Evolutionary conservation across 176 grass and related monocot genomes (phyloP).

Genomic region (Secale cereale): DNA sequence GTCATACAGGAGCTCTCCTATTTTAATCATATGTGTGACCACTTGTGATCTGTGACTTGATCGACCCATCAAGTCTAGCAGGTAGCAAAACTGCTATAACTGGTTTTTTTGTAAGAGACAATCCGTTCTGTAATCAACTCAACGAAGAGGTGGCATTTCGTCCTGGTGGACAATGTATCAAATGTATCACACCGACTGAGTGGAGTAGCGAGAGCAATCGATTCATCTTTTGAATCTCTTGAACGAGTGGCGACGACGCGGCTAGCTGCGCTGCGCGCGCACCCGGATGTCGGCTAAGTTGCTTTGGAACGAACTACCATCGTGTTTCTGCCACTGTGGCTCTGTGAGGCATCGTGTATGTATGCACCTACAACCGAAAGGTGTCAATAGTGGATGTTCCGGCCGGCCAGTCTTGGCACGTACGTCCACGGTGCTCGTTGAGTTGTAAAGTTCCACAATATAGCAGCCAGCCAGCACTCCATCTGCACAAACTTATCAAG

Average conservation of each 20-base stretch:
- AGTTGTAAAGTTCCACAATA: slow-evolving; percentile 13
- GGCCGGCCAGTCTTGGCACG: not conserved
- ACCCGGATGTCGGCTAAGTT: slow-evolving; percentile 35
- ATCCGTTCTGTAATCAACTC: not conserved
- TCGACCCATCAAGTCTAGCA: too few species aligned
- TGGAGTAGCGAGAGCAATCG: not conserved
- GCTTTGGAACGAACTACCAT: slow-evolving; percentile 12
- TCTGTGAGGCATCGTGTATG: not conserved
- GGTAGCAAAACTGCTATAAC: too few species aligned
- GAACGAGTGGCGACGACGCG: slow-evolving; percentile 10
- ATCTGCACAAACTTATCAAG: not conserved
- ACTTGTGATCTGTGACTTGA: too few species aligned
- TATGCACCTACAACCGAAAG: not conserved
- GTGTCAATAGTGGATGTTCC: not conserved
- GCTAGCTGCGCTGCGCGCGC: not conserved
- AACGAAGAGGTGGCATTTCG: not conserved
- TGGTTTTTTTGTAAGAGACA: too few species aligned
- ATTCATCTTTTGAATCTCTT: slow-evolving; percentile 13
- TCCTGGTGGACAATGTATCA: not conserved
- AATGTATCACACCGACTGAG: not conserved
- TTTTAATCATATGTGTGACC: too few species aligned
- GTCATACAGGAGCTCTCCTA: too few species aligned
- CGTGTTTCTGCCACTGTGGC: not conserved
- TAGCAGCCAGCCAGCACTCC: not conserved
- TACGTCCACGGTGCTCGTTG: slow-evolving; percentile 4